Evolutionary conservation across 1,284 basidiomycete genomes (phyloP).

Genomic region (Ganoderma lucidum): DNA sequence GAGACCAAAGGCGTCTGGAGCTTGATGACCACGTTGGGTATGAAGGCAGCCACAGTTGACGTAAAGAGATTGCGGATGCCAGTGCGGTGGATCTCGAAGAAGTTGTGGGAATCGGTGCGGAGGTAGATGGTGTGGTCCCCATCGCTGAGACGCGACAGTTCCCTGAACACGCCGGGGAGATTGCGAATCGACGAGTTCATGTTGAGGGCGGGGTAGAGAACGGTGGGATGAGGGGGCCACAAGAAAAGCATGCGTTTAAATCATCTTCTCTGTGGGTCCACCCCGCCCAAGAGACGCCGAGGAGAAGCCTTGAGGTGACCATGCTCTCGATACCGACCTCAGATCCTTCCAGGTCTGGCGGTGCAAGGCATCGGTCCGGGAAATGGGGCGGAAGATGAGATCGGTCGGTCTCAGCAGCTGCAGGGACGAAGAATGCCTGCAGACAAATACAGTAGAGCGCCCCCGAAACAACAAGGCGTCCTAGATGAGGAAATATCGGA

Average conservation of each 20-base stretch:
- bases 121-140: conserved; percentile 20
- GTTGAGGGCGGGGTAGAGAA: background rate
- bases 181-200: conserved; percentile 11
- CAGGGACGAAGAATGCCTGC: conserved; percentile 17
- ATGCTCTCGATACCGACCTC: conserved; percentile 16
- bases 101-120: conserved; percentile 14
- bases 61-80: conserved; percentile 9
- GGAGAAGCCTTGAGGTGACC: conserved; percentile 26
- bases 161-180: conserved; percentile 6
- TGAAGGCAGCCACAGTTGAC: conserved; percentile 19
- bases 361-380: conserved; percentile 24
- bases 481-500: conserved; percentile 15
- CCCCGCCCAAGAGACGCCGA: conserved; percentile 26
- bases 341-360: conserved; percentile 14
- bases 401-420: conserved; percentile 14
- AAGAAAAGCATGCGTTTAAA: conserved; percentile 18
- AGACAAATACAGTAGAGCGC: conserved; percentile 23
- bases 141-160: conserved; percentile 11
- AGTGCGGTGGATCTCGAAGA: conserved; percentile 8
- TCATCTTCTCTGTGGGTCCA: conserved; percentile 30
- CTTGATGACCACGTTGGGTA: conserved; percentile 23
- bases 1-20: conserved; percentile 16
- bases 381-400: conserved; percentile 26
- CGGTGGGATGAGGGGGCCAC: conserved; percentile 11
- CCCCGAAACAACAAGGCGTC: conserved; percentile 17